Percentiles rank a stretch among this genome's conserved stretches.
These are phyloP conservation scores for Fusarium sp. DNA, from an alignment of 2,329 filamentous ascomycete genomes.

Conservation along the genomic window DNA sequence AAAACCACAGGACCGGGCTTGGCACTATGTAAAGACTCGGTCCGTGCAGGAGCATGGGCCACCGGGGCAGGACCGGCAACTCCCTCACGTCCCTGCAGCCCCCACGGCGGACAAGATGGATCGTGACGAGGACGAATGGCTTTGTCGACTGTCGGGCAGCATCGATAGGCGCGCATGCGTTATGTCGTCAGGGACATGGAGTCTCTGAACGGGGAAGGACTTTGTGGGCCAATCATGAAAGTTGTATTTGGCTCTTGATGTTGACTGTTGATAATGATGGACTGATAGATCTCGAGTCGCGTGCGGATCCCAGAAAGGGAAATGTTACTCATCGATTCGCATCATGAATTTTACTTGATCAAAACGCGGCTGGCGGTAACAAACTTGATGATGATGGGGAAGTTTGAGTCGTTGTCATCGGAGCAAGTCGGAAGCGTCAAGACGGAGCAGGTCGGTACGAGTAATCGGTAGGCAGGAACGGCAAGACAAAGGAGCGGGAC, in stretches of 20 bases:
- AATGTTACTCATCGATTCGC: constrained; percentile 32
- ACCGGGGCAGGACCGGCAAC: constrained; percentile 25
- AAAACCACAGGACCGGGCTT: constrained; percentile 13
- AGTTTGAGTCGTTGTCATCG: constrained; percentile 26
- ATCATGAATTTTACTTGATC: constrained; percentile 5
- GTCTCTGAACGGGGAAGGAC: constrained; percentile 24
- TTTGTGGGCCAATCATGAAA: constrained; percentile 35
- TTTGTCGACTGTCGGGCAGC: constrained; percentile 20
- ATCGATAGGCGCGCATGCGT: constrained; percentile 32
- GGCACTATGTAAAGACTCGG: constrained; percentile 32
- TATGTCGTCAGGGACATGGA: constrained; percentile 29
- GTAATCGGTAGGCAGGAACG: background rate
- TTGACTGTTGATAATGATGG: constrained; percentile 24
- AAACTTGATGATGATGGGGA: constrained; percentile 37
- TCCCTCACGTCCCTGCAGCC: constrained; percentile 25
- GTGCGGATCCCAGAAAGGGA: constrained; percentile 8
- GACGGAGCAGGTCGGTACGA: background rate
- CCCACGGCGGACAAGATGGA: constrained; percentile 37
- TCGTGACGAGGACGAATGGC: constrained; percentile 19
- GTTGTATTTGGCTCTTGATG: constrained; percentile 31
- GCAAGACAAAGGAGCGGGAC: background rate
- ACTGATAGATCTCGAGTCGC: constrained; percentile 21
- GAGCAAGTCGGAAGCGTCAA: constrained; percentile 30
- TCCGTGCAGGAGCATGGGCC: constrained; percentile 38
- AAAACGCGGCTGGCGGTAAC: constrained; percentile 27